Conservation (phyloP, 441 rosid genomes). For the Aleurites moluccanus region DNA sequence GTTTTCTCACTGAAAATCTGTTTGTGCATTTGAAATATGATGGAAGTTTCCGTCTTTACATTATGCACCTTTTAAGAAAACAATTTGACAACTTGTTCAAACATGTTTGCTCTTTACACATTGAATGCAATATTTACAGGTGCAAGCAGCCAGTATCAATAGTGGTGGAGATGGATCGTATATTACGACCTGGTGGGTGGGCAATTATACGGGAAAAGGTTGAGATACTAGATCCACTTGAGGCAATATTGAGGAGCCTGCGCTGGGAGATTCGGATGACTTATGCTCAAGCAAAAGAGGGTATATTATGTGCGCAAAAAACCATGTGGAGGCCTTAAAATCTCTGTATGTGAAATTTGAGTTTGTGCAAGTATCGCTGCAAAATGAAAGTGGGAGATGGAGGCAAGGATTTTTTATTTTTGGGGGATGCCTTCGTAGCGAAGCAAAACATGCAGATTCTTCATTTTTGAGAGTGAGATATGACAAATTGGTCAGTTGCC, state of each 20-base stretch:
- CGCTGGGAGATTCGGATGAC: constrained; percentile 94
- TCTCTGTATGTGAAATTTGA: not conserved
- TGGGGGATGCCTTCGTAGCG: constrained; percentile 11
- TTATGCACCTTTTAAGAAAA: not conserved
- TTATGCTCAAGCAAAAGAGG: constrained; percentile 77
- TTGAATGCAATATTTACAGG: constrained; percentile 37
- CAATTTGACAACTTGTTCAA: not conserved
- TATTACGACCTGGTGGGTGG: constrained; percentile 89
- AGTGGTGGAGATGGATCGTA: constrained; percentile 85
- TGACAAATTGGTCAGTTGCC: not conserved
- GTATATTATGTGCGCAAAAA: constrained; percentile 80
- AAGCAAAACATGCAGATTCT: constrained; percentile 10
- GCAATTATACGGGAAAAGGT: constrained; percentile 75
- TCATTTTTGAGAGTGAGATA: constrained; percentile 11
- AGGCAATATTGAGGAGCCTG: constrained; percentile 69
- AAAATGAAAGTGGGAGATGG: constrained; percentile 3
- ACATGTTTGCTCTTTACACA: not conserved
- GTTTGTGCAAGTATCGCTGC: not conserved
- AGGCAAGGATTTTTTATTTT: not conserved
- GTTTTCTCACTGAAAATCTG: too few species aligned
- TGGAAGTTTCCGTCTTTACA: not conserved
- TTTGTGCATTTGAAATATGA: not conserved
- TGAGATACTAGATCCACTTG: constrained; percentile 70
- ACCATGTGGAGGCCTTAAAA: constrained; percentile 74
- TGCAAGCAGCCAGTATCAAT: constrained; percentile 78